Evolutionary conservation across 805 yeast species (phyloP), one percentile per base, ranked within the genome.

Genomic region (Vanderwaltozyma yarrowii): DNA sequence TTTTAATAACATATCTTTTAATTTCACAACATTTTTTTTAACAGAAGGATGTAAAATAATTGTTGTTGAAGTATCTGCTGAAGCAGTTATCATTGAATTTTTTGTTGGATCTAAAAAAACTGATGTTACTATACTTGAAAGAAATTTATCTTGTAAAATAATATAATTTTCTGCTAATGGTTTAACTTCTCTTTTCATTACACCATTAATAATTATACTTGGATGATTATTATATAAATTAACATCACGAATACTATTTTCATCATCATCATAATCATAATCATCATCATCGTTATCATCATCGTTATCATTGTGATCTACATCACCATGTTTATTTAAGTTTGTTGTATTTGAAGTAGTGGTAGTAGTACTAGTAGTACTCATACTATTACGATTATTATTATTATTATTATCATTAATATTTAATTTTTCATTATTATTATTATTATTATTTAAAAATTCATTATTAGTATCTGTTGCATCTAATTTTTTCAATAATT

Each of bases 81-180:
- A 23, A 6, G 57, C 56, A 20, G 59, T 57, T 8, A 56, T 50
- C 50, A 55, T 45, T 5, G 62, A 45, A 37, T 52, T 51, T 30
- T 49, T 50, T 6, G 56, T 45, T 8, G 56, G 51, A 20, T 49
- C 49, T 30, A 54, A 42, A 30, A 58, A 55, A 2, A 52, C 45
- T 2, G 62, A 52, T 3, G 61, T 51, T 18, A 57, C 44, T 16
- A 56, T 38, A 2, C 50, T 41, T 15, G 56, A 49, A n/a, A 57
- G 32, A 32, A 54, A 56, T 20, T 42, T 50, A 44, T 58, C 62
- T 30, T 54, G 55, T 8, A 51, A 42, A 5, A 58, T 43, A n/a
- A 51, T 47, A 32, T 50, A 57, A 35, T 54, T 54, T 35, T 56
- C 63, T 5, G 62, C 54, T 17, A 56, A 37, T 5, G 61, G 60